These are phyloP conservation scores for Urtica urens DNA, from an alignment of 306 rosid species.

Conservation along the genomic window DNA sequence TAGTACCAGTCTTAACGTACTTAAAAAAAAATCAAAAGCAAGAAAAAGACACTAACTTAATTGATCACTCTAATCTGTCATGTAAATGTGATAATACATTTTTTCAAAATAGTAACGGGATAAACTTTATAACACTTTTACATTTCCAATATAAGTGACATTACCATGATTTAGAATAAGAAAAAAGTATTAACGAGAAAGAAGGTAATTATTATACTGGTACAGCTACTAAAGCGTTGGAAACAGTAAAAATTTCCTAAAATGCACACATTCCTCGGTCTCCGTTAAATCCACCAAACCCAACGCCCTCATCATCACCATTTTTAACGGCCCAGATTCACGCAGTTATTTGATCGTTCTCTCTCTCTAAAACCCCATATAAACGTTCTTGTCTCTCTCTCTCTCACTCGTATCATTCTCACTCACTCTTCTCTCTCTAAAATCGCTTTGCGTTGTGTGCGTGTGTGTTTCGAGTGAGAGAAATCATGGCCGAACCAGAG, in stretches of 20 bases:
- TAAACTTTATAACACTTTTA: no score
- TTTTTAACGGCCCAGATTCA: conserved; percentile 22
- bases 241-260: neutral
- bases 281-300: conserved; percentile 15
- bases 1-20: no score
- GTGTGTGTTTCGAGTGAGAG: neutral
- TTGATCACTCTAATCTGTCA: no score
- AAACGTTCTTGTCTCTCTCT: neutral
- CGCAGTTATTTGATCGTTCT: conserved; percentile 4
- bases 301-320: neutral
- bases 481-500: conserved; percentile 34
- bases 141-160: no score
- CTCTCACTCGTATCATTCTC: neutral
- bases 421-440: conserved; percentile 2
- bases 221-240: no score
- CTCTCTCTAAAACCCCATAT: conserved; percentile 3
- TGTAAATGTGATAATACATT: no score
- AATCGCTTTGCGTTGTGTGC: neutral
- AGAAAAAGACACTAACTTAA: no score
- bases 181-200: no score
- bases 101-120: no score
- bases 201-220: no score
- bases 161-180: no score
- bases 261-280: conserved; percentile 11
- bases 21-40: no score